Evolutionary conservation across 1,284 basidiomycete genomes (phyloP), one percentile per base, ranked within the genome.

Genomic region (Pascua guehoae): DNA sequence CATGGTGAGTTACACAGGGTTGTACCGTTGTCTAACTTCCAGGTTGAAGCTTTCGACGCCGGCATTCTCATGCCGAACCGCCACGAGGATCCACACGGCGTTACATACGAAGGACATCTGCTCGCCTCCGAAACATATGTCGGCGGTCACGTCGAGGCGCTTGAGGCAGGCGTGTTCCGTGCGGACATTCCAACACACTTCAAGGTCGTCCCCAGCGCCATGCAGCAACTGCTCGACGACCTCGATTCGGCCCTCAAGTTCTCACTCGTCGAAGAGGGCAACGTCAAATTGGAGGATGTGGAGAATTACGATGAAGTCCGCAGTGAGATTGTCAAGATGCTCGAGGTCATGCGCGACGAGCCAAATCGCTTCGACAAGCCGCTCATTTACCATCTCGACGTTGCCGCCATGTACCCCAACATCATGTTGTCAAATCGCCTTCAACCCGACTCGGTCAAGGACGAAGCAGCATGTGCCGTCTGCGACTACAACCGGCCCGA

Each of bases 371-470:
- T 84, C 53, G 95, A 98, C 79, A 88, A 86, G 24, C 96, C 96
- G 0, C 85, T 98, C 65, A 98, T 99, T 72, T 99, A 99, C 78
- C 96, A 99, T 78, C 79, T 98, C 71, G 96, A 99, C 72, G 96
- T 99, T 61, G 96, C 96, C 1, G 96, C 96, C 65, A 99, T 99
- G 96, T 98, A 99, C 73, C 96, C 96, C 57, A 99, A 98, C 79
- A 98, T 99, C 85, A 99, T 99, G 96, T 88, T 99, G 81, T 97
- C 93, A 37, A 98, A 99, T 75, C 90, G 96, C 54, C 84, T 99
- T 4, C 96, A 99, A 69, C 96, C 96, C 2, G 96, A 99, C 77
- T 96, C 96, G 1, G 90, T 98, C 77, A 90, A 98, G 15, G 91
- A 95, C 71, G 96, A 98, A 77, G 87, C 94, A 9, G 89, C 88